Conservation (phyloP, 768 basidiomycete genomes). For the Lentinula boryana region DNA sequence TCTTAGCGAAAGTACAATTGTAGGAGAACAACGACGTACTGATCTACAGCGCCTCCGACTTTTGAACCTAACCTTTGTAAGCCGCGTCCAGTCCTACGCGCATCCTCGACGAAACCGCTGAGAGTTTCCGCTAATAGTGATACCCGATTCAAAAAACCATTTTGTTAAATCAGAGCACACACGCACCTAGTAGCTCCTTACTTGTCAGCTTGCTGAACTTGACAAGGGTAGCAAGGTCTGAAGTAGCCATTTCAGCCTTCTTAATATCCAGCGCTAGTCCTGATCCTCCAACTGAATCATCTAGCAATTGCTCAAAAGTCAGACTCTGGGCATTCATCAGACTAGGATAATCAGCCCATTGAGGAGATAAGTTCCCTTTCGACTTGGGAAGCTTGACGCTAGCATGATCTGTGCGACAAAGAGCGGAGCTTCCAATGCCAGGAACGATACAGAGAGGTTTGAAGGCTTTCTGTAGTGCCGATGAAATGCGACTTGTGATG, state of each 20-base stretch:
- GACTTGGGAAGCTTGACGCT: neutral
- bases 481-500: constrained; percentile 32
- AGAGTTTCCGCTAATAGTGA: constrained; percentile 34
- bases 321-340: constrained; percentile 3
- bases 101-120: constrained; percentile 50
- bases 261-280: constrained; percentile 63
- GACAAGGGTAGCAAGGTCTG: constrained; percentile 59
- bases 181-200: constrained; percentile 40
- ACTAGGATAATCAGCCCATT: constrained; percentile 7
- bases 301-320: constrained; percentile 21
- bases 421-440: constrained; percentile 37
- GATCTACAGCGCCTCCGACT: constrained; percentile 71
- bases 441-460: constrained; percentile 61
- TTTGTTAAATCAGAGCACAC: neutral
- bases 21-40: constrained; percentile 33
- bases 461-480: constrained; percentile 40
- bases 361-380: neutral
- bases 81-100: constrained; percentile 52
- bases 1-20: neutral
- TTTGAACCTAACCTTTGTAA: constrained; percentile 59
- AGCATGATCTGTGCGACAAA: constrained; percentile 30
- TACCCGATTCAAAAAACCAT: neutral
- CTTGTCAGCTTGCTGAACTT: constrained; percentile 56
- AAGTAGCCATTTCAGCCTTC: constrained; percentile 73
- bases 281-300: constrained; percentile 50